Base-by-base conservation (phyloP, 2,329 filamentous ascomycete genomes). In the Ceratocystis variospora region DNA sequence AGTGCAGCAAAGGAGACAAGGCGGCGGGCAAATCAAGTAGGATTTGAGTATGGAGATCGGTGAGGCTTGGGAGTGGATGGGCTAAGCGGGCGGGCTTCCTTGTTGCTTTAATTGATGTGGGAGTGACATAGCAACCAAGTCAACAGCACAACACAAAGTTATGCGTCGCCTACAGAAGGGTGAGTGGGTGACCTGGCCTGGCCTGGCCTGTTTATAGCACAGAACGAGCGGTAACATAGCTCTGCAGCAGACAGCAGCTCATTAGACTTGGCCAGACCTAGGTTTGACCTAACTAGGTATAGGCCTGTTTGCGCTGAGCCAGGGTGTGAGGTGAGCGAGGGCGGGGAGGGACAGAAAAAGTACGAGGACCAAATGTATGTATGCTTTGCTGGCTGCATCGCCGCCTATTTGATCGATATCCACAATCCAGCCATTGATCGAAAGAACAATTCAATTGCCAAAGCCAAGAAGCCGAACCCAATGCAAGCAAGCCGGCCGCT, bases 311-410 rank as follows among this genome's bases (percentile, higher is more conserved):
- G 61, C 44, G 33, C 25, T 63, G 22, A 55, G 41, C 62, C 46
- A 63, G 62, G 53, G 53, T 59, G 17, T 33, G 33, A 33, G 25
- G 53, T 33, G 45, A 33, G 41, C 33, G 33, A 64, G 22, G 66
- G 63, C 48, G 66, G 63, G 59, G 66, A 59, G 59, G 61, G 61
- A 66, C 41, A 48, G 19, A 57, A 66, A 33, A 59, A 59, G 53
- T 59, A 59, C 53, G 53, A 59, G 28, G 53, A 59, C 53, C 53
- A 59, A 59, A 59, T 59, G 53, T 59, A 59, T 59, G 53, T 59
- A 59, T 59, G 53, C 53, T 59, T 59, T 45, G 61, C n/a, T 62
- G 19, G 61, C 45, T 45, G 53, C 48, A 41, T 61, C 31, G 64
- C 53, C 64, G 64, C 44, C 37, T 50, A 44, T 59, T 37, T 59